A percentile compares a stretch with the other conserved stretches of the same genome.
Conservation (phyloP, 2,329 filamentous ascomycete genomes). For the Xylaria hypoxylon region DNA sequence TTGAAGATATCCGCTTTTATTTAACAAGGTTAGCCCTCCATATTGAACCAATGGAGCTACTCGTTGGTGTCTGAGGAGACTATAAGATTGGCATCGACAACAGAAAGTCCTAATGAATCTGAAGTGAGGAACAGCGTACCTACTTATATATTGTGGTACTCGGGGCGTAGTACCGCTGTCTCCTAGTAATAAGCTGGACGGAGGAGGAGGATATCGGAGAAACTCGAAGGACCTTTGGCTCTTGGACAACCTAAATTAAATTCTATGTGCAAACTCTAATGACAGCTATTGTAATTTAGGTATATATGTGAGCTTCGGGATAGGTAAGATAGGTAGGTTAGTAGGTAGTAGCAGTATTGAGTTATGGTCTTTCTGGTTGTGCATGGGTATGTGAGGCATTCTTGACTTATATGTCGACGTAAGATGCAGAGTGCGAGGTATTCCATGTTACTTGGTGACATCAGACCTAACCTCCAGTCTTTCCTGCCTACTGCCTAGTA, state of each 20-base stretch:
- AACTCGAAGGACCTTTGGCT: neutral
- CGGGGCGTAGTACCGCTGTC: neutral
- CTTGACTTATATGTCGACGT: neutral
- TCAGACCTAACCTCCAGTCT: too few species aligned
- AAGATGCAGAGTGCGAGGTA: neutral
- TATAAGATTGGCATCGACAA: neutral
- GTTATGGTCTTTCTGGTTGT: too few species aligned
- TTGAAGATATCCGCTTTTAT: neutral
- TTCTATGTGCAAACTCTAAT: neutral
- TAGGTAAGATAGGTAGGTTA: neutral
- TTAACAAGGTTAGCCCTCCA: neutral
- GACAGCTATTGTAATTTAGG: neutral
- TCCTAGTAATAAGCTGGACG: neutral
- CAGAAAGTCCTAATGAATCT: neutral
- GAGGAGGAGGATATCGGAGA: neutral
- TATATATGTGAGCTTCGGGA: neutral
- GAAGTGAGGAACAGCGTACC: neutral
- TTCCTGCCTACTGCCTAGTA: too few species aligned
- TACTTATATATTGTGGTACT: neutral
- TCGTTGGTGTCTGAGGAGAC: neutral
- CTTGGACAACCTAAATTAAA: neutral
- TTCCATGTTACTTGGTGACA: conserved; percentile 9
- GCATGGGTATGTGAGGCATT: neutral
- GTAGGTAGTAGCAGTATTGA: too few species aligned
- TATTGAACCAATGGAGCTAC: neutral